Percentiles rank a stretch among this genome's conserved stretches.
These are phyloP conservation scores for California macrophylla DNA, from an alignment of 441 rosid species.

Conservation along the genomic window DNA sequence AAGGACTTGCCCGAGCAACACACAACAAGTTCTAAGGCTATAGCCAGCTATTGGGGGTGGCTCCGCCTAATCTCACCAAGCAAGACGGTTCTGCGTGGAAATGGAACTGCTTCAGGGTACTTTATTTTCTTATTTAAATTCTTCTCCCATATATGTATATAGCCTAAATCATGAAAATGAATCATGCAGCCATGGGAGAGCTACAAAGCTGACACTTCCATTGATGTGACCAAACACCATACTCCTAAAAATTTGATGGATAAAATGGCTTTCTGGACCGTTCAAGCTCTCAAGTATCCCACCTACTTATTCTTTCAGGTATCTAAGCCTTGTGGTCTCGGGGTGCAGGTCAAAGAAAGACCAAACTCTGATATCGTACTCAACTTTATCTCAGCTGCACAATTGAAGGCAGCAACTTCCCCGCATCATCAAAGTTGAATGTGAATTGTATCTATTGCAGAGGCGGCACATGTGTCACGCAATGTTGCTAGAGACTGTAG, in stretches of 20 bases:
- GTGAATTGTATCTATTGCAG: no score
- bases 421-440: no score
- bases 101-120: constrained; percentile 36
- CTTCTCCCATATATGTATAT: no score
- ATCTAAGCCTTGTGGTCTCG: no score
- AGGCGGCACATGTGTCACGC: constrained; percentile 66
- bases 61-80: constrained; percentile 20
- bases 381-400: no score
- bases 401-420: no score
- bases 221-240: constrained; percentile 31
- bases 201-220: constrained; percentile 27
- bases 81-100: constrained; percentile 33
- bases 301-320: constrained; percentile 33
- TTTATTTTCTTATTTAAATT: not conserved
- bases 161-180: no score
- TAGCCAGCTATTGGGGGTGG: constrained; percentile 32
- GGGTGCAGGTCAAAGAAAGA: no score
- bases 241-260: constrained; percentile 24
- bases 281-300: constrained; percentile 28
- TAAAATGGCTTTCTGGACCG: constrained; percentile 31
- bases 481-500: constrained; percentile 76
- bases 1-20: not conserved
- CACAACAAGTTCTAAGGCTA: constrained; percentile 6
- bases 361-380: no score
- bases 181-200: constrained; percentile 31